Evolutionary conservation across 2,329 filamentous ascomycete species (phyloP), one percentile per base, ranked within the genome.

Genomic region (Furcasterigmium sp.): DNA sequence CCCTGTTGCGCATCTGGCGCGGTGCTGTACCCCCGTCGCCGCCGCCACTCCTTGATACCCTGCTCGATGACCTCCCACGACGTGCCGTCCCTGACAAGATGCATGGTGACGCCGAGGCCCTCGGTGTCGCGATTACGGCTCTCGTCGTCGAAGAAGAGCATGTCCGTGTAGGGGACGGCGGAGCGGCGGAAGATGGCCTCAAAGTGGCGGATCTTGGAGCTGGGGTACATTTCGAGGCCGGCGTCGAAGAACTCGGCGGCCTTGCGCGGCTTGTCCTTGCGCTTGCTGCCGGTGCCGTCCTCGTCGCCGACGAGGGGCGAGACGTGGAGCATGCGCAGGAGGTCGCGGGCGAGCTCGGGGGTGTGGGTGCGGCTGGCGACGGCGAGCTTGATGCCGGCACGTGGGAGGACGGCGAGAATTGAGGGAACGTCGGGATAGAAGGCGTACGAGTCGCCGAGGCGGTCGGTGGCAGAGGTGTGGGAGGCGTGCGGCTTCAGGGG

Each of bases 71-170:
- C 90, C 1, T 72, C 72, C 66, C 80, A 84, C 3, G 77, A 83
- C 42, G 95, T 80, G 0, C 91, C 91, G 59, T 95, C 84, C 44
- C 78, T 69, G 1, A 97, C 84, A 39, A 96, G 67, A 58, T 81
- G 82, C 80, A 97, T 95, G 1, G 85, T 87, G 3, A 95, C 85
- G 0, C 91, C 91, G 39, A 96, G 56, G 20, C 59, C 68, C 67
- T 84, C 80, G 1, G 95, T 91, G 58, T 96, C 90, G 45, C 80
- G 73, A 58, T 97, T 97, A 47, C 91, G 70, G 41, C 75, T 73
- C 75, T 97, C 91, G 55, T 97, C 91, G 54, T 97, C 91, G 53
- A 97, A 97, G 63, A 97, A 97, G 26, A 97, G 62, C 84, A 97
- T 95, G 38, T 96, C 88, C 50, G 85, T 77, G 56, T 80, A 95